Evolutionary conservation across 306 rosid genomes (phyloP).

Genomic region (Medicago truncatula): MtrunA17r5.0-ANR NC_053048.1:31448001-31448500

Average conservation of each 20-base stretch:
- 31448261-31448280: constrained; percentile 56
- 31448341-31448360: constrained; percentile 60
- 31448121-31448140: constrained; percentile 61
- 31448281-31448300: constrained; percentile 50
- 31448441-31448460: constrained; percentile 47
- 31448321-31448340: constrained; percentile 53
- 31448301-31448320: constrained; percentile 57
- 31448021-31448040: constrained; percentile 76
- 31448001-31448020: constrained; percentile 63
- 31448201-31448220: constrained; percentile 58
- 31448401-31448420: constrained; percentile 52
- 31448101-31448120: constrained; percentile 56
- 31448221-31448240: constrained; percentile 54
- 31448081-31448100: constrained; percentile 54
- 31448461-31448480: constrained; percentile 15
- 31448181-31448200: constrained; percentile 65
- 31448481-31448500: constrained; percentile 6
- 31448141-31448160: constrained; percentile 57
- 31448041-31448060: constrained; percentile 58
- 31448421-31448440: constrained; percentile 62
- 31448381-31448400: constrained; percentile 43
- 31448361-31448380: constrained; percentile 58
- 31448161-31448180: constrained; percentile 57
- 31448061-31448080: constrained; percentile 54
- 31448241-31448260: constrained; percentile 62